These are phyloP conservation scores for Phytophthora cactorum DNA, from an alignment of 352 stramenopile species.

Conservation along the genomic window DNA sequence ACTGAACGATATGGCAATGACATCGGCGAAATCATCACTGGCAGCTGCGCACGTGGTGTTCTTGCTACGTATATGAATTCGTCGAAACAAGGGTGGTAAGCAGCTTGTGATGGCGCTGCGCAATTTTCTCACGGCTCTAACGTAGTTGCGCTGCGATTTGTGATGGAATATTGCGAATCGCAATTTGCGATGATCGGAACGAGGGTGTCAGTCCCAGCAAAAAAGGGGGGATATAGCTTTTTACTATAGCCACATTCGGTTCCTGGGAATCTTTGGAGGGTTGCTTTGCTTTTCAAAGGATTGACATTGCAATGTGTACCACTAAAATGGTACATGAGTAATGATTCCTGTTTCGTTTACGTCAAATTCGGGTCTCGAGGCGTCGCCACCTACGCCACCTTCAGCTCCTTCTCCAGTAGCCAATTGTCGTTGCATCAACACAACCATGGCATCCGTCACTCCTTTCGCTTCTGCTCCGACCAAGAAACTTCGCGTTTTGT, in stretches of 20 bases:
- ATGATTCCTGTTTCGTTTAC: conserved; percentile 14
- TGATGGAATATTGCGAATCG: no score
- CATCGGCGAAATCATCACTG: conserved; percentile 40
- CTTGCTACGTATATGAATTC: conserved; percentile 33
- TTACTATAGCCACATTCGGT: no score
- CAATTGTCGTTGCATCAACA: neutral
- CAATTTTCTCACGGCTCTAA: no score
- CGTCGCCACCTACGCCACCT: neutral
- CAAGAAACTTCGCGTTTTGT: conserved; percentile 70
- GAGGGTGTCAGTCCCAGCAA: no score
- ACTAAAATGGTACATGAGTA: no score
- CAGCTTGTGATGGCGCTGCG: no score
- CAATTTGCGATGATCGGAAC: no score
- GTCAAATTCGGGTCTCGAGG: conserved; percentile 16
- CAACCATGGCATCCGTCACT: neutral
- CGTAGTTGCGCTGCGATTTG: no score
- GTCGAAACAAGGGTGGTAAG: neutral
- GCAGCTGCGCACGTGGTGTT: conserved; percentile 48
- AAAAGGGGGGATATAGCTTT: no score
- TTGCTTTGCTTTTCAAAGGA: no score
- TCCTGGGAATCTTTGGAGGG: no score
- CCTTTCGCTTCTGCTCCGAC: neutral
- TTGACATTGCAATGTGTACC: no score
- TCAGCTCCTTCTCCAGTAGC: neutral
- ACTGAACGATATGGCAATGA: conserved; percentile 32